Conservation (phyloP, 2,329 filamentous ascomycete genomes). For the Neofusicoccum ribis region DNA sequence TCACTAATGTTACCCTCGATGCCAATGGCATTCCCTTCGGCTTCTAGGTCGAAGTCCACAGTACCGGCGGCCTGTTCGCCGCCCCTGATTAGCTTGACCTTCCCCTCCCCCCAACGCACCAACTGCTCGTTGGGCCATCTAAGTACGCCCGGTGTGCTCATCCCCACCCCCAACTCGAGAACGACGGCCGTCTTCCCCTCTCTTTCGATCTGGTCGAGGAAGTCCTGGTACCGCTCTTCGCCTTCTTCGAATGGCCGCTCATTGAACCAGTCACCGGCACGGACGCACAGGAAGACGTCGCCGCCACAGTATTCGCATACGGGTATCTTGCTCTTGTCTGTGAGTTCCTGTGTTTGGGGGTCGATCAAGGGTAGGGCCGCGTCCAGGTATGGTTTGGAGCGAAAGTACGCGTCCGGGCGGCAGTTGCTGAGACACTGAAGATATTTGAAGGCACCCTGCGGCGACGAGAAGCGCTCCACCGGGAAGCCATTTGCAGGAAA, state of each 20-base stretch:
- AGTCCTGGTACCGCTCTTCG: slow-evolving; percentile 27
- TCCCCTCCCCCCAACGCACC: slow-evolving; percentile 22
- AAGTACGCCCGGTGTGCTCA: slow-evolving; percentile 29
- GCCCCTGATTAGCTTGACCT: slow-evolving; percentile 25
- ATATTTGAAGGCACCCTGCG: slow-evolving; percentile 33
- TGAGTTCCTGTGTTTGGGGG: slow-evolving; percentile 25
- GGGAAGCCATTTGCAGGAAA: slow-evolving; percentile 33
- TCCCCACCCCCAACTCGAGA: slow-evolving; percentile 28
- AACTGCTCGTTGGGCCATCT: slow-evolving; percentile 29
- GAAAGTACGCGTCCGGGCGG: slow-evolving; percentile 30
- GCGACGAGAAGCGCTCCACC: slow-evolving; percentile 29
- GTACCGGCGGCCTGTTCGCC: slow-evolving; percentile 19
- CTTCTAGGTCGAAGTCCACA: slow-evolving; percentile 3
- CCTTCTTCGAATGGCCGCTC: slow-evolving; percentile 27
- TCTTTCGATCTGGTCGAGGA: slow-evolving; percentile 19
- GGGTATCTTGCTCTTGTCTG: slow-evolving; percentile 26
- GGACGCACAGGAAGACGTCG: slow-evolving; percentile 31
- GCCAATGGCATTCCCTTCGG: neutral
- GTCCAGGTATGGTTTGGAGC: slow-evolving; percentile 26
- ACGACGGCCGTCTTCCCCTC: slow-evolving; percentile 25
- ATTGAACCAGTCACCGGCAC: slow-evolving; percentile 32
- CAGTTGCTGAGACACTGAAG: slow-evolving; percentile 35
- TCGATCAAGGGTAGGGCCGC: slow-evolving; percentile 27
- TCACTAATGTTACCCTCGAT: neutral
- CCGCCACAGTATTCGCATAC: slow-evolving; percentile 29